Evolutionary conservation across 2,329 filamentous ascomycete genomes (phyloP), one percentile per base, ranked within the genome.

Genomic region (Sclerotinia subarctica): DNA sequence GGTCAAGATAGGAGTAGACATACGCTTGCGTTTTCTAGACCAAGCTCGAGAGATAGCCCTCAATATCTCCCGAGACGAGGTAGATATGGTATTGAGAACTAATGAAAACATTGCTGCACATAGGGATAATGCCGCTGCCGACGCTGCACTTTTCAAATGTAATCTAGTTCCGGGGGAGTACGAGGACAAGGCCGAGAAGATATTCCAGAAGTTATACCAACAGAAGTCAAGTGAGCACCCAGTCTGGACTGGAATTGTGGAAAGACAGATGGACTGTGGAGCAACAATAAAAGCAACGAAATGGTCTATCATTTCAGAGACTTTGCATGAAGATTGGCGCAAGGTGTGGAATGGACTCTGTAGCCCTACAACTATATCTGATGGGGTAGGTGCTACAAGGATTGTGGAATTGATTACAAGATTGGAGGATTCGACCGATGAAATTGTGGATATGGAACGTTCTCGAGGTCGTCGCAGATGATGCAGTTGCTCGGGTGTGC

Each of bases 61-160:
- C 3, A 1, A 7, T 8, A 26, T 42, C 8, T 3, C 44, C 4
- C 15, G 32, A 29, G n/a, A 5, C 15, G 29, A 59, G 2, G 5
- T 13, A 17, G 35, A 47, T 5, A 19, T 5, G 21, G 51, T 10
- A 0, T 17, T 65, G 2, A 66, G 69, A 26, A 32, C 47, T 1
- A 65, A 63, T 2, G 69, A 68, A 0, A 70, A 70, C 13, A 17
- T 29, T 17, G 69, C 68, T 15, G 68, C 64, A 2, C 69, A 70
- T 5, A 21, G 11, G 8, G 64, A 17, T 2, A 59, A 68, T 24
- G 54, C 24, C 0, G n/a, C 19, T 13, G 64, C 60, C 0, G 68
- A 68, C 47, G 3, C 49, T 8, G 56, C 67, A 15, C 11, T 68
- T 3, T 67, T 69, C 13, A 57, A 47, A 7, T 42, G 35, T 0